A percentile compares a stretch with the other conserved stretches of the same genome.
These are phyloP conservation scores for Porodaedalea pini DNA, from an alignment of 1,284 basidiomycete species.

Conservation along the genomic window DNA sequence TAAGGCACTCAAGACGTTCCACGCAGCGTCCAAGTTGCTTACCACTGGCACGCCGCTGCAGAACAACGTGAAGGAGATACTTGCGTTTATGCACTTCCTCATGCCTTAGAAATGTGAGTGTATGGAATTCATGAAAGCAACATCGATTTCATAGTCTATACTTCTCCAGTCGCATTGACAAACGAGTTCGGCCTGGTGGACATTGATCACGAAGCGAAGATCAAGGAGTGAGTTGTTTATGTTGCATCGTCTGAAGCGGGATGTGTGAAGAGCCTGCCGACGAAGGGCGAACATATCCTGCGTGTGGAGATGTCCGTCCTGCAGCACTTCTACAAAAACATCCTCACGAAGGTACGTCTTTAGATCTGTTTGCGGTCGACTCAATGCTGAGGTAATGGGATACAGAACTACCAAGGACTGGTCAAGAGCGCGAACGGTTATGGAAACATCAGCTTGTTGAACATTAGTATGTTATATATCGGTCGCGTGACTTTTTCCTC, in stretches of 20 bases:
- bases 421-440: slow-evolving; percentile 84
- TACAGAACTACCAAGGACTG: slow-evolving; percentile 87
- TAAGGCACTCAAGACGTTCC: slow-evolving; percentile 90
- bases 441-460: slow-evolving; percentile 87
- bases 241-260: slow-evolving; percentile 92
- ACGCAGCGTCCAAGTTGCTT: slow-evolving; percentile 86
- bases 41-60: slow-evolving; percentile 99
- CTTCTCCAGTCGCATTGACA: slow-evolving; percentile 62
- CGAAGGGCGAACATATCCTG: slow-evolving; percentile 97
- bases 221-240: slow-evolving; percentile 92
- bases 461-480: slow-evolving; percentile 64
- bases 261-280: slow-evolving; percentile 96
- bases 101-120: slow-evolving; percentile 94
- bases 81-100: slow-evolving; percentile 97
- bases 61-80: slow-evolving; percentile 97
- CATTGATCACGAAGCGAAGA: slow-evolving; percentile 90
- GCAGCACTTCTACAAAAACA: slow-evolving; percentile 99
- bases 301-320: slow-evolving; percentile 97
- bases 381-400: slow-evolving; percentile 4
- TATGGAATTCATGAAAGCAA: slow-evolving; percentile 8
- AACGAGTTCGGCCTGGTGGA: slow-evolving; percentile 96
- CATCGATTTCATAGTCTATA: slow-evolving; percentile 10
- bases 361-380: neutral
- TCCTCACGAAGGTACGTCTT: slow-evolving; percentile 79
- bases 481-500: neutral